Percentiles rank a stretch among this genome's conserved stretches.
phyloP scores from a whole-genome alignment of 352 stramenopile species.

The Pythium grandisporangium region DNA sequence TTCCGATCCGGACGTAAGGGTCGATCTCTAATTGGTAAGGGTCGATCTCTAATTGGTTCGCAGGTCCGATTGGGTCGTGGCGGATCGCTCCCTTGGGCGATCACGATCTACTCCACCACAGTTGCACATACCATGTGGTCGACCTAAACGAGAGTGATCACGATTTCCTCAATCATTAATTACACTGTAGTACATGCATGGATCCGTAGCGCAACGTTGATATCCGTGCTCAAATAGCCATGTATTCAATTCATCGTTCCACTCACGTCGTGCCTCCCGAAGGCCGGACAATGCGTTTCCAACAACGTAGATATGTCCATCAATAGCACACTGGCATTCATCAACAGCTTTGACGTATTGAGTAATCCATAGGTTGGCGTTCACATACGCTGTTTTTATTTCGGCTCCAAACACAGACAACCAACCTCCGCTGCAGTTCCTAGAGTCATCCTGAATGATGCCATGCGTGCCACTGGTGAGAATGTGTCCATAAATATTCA shows the following conservation, averaged over 20 bases:
- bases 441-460: not conserved
- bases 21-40: no score
- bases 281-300: constrained; percentile 5
- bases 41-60: no score
- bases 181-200: constrained; percentile 5
- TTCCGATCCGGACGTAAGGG: no score
- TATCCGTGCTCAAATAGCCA: constrained; percentile 3
- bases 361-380: constrained; percentile 2
- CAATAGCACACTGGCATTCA: constrained; percentile 1
- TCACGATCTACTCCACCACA: no score
- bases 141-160: constrained; percentile 13
- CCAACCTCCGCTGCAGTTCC: not conserved
- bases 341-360: constrained; percentile 1
- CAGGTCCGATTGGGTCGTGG: no score
- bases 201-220: constrained; percentile 2
- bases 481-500: constrained; percentile 4
- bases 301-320: constrained; percentile 1
- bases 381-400: constrained; percentile 7
- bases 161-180: constrained; percentile 3
- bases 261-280: constrained; percentile 1
- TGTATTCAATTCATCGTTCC: constrained; percentile 1
- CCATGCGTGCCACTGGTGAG: not conserved
- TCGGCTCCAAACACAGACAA: constrained; percentile 3
- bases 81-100: no score
- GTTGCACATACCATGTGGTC: constrained; percentile 19